Evolutionary conservation across 352 stramenopile species (phyloP), one percentile per base, ranked within the genome.

Genomic region (Phytophthora hybrid): DNA sequence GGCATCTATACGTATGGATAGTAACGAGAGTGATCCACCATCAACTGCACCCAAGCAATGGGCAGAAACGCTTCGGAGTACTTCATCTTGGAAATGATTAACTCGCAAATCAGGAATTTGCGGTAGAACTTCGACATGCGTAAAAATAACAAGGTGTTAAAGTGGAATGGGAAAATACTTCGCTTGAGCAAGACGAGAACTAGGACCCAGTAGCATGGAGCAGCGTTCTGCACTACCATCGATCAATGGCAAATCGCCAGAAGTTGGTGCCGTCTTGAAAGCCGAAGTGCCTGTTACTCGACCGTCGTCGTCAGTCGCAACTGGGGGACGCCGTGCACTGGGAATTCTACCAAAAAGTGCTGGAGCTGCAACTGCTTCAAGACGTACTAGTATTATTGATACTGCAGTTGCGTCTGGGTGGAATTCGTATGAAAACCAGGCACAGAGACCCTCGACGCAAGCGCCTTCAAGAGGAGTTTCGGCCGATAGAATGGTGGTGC

Each of bases 311-410:
- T 67, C 64, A 26, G 26, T 47, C n/a, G 19, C 34, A 37, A 58
- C 44, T 23, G 67, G 37, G 59, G 60, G 49, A 37, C 54, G 39
- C 41, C 59, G 47, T 56, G 51, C 53, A 0, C 52, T 64, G 5
- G 23, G 60, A 13, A 60, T 55, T 55, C 2, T 61, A 39, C 76
- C 73, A 47, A 77, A 78, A 68, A 83, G 76, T 70, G 76, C 73
- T n/a, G 72, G 61, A 9, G 61, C 71, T 14, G 56, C 46, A 19
- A 78, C 73, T 10, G 16, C 47, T 49, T 52, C 51, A 11, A 69
- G 69, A 58, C 64, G 62, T 8, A 47, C 26, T 10, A 59, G 46
- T 2, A 44, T 59, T n/a, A 69, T 32, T 32, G 65, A 67, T 8
- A 29, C 44, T 13, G 9, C 51, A 16, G 31, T 57, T 46, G 41